Conservation (phyloP, 352 stramenopile species). For the Globisporangium alternatum region DNA sequence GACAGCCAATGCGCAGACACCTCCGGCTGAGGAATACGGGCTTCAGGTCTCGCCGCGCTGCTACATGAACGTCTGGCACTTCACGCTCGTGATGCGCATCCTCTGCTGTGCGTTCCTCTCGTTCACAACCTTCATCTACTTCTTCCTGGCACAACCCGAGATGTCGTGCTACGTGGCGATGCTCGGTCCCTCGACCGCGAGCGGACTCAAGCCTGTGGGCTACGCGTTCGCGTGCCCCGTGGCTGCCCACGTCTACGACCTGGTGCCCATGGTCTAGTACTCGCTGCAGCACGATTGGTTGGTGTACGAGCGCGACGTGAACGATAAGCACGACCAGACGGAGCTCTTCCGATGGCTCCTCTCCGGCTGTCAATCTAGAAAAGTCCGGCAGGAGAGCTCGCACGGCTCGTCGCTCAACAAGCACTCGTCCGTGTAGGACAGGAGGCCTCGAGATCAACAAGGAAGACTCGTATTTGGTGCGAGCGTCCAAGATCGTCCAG, state of each 20-base stretch:
- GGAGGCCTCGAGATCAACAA: neutral
- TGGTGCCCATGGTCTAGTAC: neutral
- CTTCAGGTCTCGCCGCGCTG: slow-evolving; percentile 5
- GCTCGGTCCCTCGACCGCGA: neutral
- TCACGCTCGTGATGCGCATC: neutral
- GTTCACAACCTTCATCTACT: slow-evolving; percentile 1
- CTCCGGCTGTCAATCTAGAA: neutral
- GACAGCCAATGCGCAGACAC: neutral
- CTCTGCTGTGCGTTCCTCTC: neutral
- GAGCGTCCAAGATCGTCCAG: neutral
- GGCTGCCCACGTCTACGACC: neutral
- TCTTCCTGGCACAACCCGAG: slow-evolving; percentile 1
- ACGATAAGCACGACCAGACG: slow-evolving; percentile 1
- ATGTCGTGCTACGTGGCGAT: slow-evolving; percentile 9
- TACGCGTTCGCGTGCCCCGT: neutral
- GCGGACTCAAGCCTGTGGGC: slow-evolving; percentile 2
- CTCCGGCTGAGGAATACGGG: neutral
- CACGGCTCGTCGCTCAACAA: neutral
- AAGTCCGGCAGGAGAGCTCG: neutral
- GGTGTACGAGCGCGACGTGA: neutral
- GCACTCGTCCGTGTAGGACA: neutral
- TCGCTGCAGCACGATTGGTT: neutral
- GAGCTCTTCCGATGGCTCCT: neutral
- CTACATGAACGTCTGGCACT: slow-evolving; percentile 6
- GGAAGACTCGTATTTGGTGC: neutral